Conservation (phyloP, 176 grass and related monocot species). For the Aegilops speltoides region DNA sequence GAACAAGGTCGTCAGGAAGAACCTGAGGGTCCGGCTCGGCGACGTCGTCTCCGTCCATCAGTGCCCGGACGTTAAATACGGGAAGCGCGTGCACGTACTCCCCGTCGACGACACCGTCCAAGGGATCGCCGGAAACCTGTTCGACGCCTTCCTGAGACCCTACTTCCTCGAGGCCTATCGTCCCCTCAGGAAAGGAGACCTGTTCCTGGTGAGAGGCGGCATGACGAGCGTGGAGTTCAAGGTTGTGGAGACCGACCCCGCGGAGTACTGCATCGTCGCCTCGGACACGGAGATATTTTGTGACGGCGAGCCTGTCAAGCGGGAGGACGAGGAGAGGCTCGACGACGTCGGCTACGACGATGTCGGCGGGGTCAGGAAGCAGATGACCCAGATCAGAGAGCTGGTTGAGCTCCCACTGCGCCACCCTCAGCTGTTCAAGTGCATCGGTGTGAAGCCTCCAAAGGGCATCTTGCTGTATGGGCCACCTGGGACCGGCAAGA, state of each 20-base stretch:
- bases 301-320: conserved; percentile 72
- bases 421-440: conserved; percentile 40
- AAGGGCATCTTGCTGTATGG: neutral
- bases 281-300: conserved; percentile 82
- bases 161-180: conserved; percentile 82
- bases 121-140: no score
- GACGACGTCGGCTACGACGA: conserved; percentile 47
- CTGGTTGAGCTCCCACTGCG: no score
- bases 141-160: no score
- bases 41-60: no score
- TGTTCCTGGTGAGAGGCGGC: conserved; percentile 74
- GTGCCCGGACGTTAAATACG: no score
- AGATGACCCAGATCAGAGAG: conserved; percentile 6
- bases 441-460: neutral
- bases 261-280: conserved; percentile 74
- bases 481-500: conserved; percentile 32
- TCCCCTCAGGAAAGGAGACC: conserved; percentile 70
- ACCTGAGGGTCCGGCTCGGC: no score
- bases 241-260: conserved; percentile 76
- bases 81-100: no score
- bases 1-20: no score
- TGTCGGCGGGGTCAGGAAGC: conserved; percentile 79
- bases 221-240: conserved; percentile 86
- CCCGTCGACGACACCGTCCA: no score
- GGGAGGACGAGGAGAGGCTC: conserved; percentile 68